These are phyloP conservation scores for Claviceps arundinis DNA, from an alignment of 2,329 filamentous ascomycete species.

Conservation along the genomic window DNA sequence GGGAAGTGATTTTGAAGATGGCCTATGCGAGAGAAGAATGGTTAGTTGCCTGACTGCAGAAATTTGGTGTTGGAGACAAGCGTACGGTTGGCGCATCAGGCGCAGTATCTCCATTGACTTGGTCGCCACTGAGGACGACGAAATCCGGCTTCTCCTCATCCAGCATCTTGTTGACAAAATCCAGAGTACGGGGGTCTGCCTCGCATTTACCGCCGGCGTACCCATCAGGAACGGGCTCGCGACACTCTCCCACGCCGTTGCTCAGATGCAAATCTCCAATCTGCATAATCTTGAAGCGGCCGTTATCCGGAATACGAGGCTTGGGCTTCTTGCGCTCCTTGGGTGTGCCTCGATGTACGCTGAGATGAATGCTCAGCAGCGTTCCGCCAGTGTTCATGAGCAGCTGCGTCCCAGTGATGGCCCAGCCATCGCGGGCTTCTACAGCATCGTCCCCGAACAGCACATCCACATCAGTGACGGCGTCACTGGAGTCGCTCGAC, in stretches of 20 bases:
- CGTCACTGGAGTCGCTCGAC: slow-evolving; percentile 59
- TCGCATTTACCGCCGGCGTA: slow-evolving; percentile 69
- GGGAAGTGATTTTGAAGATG: slow-evolving; percentile 81
- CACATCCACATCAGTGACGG: slow-evolving; percentile 71
- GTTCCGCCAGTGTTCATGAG: slow-evolving; percentile 52
- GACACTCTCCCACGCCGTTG: slow-evolving; percentile 73
- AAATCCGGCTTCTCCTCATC: slow-evolving; percentile 91
- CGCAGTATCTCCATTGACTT: slow-evolving; percentile 87
- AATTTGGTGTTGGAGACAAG: slow-evolving; percentile 1
- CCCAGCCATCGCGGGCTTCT: slow-evolving; percentile 79
- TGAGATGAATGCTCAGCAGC: slow-evolving; percentile 59
- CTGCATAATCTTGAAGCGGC: slow-evolving; percentile 95
- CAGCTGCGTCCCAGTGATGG: slow-evolving; percentile 60
- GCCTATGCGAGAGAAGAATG: slow-evolving; percentile 37
- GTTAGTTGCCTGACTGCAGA: background rate
- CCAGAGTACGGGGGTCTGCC: slow-evolving; percentile 79
- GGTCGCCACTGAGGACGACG: slow-evolving; percentile 83
- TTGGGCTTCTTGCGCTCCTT: slow-evolving; percentile 53
- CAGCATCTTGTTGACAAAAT: slow-evolving; percentile 71
- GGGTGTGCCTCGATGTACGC: slow-evolving; percentile 58
- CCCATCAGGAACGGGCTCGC: slow-evolving; percentile 68
- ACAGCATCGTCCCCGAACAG: slow-evolving; percentile 85
- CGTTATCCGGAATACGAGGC: slow-evolving; percentile 72
- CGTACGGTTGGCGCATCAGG: slow-evolving; percentile 76
- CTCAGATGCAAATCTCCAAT: slow-evolving; percentile 88